Evolutionary conservation across 1,284 basidiomycete species (phyloP), one percentile per base, ranked within the genome.

Genomic region (Phellopilus nigrolimitatus): DNA sequence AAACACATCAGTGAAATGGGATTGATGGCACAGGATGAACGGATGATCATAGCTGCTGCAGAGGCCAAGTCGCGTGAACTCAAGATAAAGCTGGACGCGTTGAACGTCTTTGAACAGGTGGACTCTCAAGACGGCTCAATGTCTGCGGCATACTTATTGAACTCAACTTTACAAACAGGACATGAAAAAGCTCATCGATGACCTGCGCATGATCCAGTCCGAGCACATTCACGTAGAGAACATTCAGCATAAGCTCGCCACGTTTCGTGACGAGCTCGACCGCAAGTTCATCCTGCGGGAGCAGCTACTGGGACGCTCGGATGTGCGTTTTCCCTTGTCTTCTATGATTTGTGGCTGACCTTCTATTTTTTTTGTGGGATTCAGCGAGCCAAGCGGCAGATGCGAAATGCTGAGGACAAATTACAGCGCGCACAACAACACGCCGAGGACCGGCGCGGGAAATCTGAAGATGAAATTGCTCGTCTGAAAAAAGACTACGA

Each of bases 81-180:
- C 8, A 80, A 86, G 56, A 70, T 76, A n/a, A 88, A 91, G 62
- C 74, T 88, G 24, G 75, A 81, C 36, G 77, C 81, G 3, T 69
- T 92, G 38, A 70, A 76, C n/a, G 76, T 73, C 48, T 84, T 91
- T 51, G 88, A 93, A 68, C 82, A 87, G 68, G 88, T 82, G 28
- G 38, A 60, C 3, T 49, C 22, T 15, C 4, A n/a, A 43, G n/a
- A n/a, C n/a, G n/a, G n/a, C 37, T 17, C 5, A 27, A 38, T 41
- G 33, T 13, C 22, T 34, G 3, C n/a, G 1, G 31, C 28, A 43
- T 25, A 24, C 13, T 13, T 12, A 28, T 48, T 27, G 13, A 34
- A 24, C 38, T 40, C 15, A 49, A 19, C 25, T 15, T 57, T 8
- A 39, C 22, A 28, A 12, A 37, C 44, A 88, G 85, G 86, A 89